Percentiles rank a stretch among this genome's conserved stretches.
These are phyloP conservation scores for Fusarium papillatum DNA, from an alignment of 2,329 filamentous ascomycete species.

Conservation along the genomic window DNA sequence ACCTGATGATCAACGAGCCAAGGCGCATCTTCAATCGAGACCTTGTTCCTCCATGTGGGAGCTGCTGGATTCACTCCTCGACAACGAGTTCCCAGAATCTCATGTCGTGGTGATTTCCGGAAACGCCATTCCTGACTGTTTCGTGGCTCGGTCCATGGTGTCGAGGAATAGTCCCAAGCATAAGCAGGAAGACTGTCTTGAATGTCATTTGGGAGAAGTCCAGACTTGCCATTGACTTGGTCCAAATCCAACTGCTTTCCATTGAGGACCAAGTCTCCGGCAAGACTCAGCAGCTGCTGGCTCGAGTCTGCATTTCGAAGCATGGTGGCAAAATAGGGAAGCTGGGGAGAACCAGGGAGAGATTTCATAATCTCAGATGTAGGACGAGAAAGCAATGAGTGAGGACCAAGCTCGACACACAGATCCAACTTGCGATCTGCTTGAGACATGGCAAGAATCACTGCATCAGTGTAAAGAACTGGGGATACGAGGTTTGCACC, in stretches of 20 bases:
- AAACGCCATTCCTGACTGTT: constrained; percentile 43
- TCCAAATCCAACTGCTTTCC: constrained; percentile 33
- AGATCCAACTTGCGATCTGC: constrained; percentile 29
- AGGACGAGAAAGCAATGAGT: constrained; percentile 37
- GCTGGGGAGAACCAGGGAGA: constrained; percentile 18
- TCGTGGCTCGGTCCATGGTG: constrained; percentile 37
- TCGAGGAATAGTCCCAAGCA: constrained; percentile 42
- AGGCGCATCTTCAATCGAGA: constrained; percentile 41
- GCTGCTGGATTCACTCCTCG: constrained; percentile 42
- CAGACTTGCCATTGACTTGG: constrained; percentile 33
- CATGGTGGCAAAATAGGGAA: constrained; percentile 38
- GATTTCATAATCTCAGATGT: constrained; percentile 39
- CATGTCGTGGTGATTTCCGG: constrained; percentile 36
- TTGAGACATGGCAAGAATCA: constrained; percentile 32
- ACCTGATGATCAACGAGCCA: constrained; percentile 44
- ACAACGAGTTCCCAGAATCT: constrained; percentile 40
- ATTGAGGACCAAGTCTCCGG: constrained; percentile 38
- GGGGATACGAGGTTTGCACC: constrained; percentile 39
- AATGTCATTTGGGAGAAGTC: constrained; percentile 35
- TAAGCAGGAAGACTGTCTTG: constrained; percentile 39
- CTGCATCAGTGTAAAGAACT: constrained; percentile 41
- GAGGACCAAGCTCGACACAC: constrained; percentile 38
- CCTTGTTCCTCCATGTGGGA: constrained; percentile 42
- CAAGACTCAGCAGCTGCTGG: constrained; percentile 35
- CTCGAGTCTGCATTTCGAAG: constrained; percentile 38